Base-by-base conservation (phyloP, 1,284 basidiomycete species). In the Marasmius tenuissimus region DNA sequence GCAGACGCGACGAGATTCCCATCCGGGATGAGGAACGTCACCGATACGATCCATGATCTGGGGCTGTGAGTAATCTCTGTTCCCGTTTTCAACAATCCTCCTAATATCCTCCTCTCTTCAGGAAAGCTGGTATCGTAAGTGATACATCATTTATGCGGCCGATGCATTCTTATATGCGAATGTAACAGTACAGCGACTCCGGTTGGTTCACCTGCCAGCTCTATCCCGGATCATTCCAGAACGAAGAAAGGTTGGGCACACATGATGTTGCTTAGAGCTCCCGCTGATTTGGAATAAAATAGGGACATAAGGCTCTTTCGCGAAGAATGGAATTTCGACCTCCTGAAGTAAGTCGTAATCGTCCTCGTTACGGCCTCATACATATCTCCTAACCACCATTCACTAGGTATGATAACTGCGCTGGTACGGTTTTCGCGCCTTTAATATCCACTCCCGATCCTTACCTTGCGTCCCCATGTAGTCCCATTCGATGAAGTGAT, bases 391-490 rank as follows among this genome's bases (percentile, higher is more conserved):
- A 37, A 37, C 34, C 8, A 37, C 18, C 34, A n/a, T 1, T 5
- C 59, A 20, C n/a, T 20, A 85, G 83, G 69, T 85, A 85, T 64
- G 84, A 86, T 65, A 86, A 86, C 61, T 86, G 85, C 65, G 82
- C 81, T 14, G 75, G 80, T 80, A 63, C 67, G 71, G 66, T 27
- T 22, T 49, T 52, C 10, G 22, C 38, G 20, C 47, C 4, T 45
- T 51, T 35, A 33, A 12, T 38, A n/a, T 59, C 37, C 35, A 11
- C 18, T 52, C 49, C 20, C 20, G 49, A 33, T 33, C 14, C 5
- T 53, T 20, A 59, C 48, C 52, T 42, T 49, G 40, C 16, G 16
- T 18, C 11, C 22, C 14, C 51, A 20, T 47, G 14, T 53, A 82
- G 83, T 85, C 53, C 83, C 85, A 0, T 85, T 78, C 59, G 83